These are phyloP conservation scores for Hymenochaete sp. DNA, from an alignment of 1,284 basidiomycete species.

Conservation along the genomic window DNA sequence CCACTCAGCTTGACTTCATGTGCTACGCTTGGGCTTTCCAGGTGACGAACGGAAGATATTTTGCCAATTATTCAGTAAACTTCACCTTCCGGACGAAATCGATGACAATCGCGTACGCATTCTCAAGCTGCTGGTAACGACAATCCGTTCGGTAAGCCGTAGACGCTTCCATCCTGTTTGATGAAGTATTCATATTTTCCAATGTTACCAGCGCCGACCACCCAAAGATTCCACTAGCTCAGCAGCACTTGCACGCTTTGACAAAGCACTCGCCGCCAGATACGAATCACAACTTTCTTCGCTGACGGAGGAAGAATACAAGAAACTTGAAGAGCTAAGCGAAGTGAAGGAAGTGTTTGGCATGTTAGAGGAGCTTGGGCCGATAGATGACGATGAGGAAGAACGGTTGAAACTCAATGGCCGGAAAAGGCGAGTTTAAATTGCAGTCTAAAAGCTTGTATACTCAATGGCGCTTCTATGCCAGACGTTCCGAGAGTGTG, in stretches of 20 bases:
- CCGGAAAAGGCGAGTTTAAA: conserved; percentile 26
- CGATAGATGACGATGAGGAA: conserved; percentile 42
- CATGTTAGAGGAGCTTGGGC: conserved; percentile 50
- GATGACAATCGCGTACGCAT: conserved; percentile 56
- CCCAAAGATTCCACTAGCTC: conserved; percentile 60
- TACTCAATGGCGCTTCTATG: neutral
- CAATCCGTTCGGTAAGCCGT: conserved; percentile 51
- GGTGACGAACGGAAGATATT: conserved; percentile 73
- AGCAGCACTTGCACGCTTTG: conserved; percentile 67
- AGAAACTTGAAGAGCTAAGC: conserved; percentile 49
- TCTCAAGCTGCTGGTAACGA: conserved; percentile 50
- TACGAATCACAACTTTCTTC: conserved; percentile 50
- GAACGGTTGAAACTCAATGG: conserved; percentile 33
- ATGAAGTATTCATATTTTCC: neutral
- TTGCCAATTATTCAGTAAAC: conserved; percentile 71
- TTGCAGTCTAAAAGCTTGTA: neutral
- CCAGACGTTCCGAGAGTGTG: conserved; percentile 31
- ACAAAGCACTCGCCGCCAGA: conserved; percentile 45
- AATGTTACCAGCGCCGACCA: conserved; percentile 52
- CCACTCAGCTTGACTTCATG: conserved; percentile 18
- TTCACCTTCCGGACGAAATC: conserved; percentile 64
- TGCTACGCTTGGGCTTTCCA: conserved; percentile 32
- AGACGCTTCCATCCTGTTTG: neutral
- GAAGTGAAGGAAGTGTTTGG: conserved; percentile 55
- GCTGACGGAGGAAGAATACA: conserved; percentile 65